These are phyloP conservation scores for Acer saccharum DNA, from an alignment of 345 rosid genomes.

Conservation along the genomic window DNA sequence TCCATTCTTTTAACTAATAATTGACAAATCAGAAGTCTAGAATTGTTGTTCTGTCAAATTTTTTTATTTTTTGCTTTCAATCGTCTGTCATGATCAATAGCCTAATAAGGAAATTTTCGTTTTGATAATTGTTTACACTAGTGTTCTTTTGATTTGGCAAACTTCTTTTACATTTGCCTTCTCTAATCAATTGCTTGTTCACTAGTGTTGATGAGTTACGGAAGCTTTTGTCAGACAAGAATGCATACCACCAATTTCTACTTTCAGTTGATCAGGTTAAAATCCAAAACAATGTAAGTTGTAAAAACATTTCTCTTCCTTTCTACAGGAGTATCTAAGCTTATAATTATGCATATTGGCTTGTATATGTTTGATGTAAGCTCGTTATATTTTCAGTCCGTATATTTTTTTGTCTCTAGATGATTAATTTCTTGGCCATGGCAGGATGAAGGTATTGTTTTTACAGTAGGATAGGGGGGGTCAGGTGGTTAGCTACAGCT, in stretches of 20 bases:
- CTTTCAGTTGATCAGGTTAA: constrained; percentile 88
- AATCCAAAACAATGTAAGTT: constrained; percentile 80
- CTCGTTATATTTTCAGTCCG: background rate
- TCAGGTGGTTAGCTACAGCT: background rate
- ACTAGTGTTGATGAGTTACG: constrained; percentile 82
- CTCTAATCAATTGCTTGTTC: constrained; percentile 26
- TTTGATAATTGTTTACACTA: constrained; percentile 1
- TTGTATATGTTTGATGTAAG: constrained; percentile 5
- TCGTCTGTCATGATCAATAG: background rate
- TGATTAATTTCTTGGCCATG: constrained; percentile 1
- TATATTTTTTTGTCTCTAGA: background rate
- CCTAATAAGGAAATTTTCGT: background rate
- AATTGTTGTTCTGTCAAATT: no score
- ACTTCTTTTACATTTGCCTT: background rate
- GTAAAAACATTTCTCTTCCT: background rate
- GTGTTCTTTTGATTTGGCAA: background rate
- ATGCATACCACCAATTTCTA: constrained; percentile 75
- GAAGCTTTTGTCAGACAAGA: constrained; percentile 83
- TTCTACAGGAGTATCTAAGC: background rate
- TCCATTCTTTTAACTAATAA: background rate
- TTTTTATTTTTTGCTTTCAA: no score
- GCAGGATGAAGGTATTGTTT: background rate
- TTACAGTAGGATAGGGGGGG: background rate
- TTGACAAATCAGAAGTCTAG: background rate
- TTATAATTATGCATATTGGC: background rate